Conservation (phyloP, 78 protist genomes). For the Dictyostelium purpureum region DNA sequence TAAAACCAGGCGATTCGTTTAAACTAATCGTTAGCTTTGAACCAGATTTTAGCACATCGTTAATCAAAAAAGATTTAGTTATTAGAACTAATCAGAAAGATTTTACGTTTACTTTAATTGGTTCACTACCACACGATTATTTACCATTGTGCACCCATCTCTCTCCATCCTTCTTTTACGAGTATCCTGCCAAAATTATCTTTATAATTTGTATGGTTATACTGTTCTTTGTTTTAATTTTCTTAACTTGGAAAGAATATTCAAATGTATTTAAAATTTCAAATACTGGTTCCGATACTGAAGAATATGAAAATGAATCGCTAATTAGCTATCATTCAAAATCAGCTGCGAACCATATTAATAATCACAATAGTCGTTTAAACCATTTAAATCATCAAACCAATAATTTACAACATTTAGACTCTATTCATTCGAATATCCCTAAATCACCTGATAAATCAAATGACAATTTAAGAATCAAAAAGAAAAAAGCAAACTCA, state of each 20-base stretch:
- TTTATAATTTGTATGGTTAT: constrained; percentile 61
- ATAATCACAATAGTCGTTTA: neutral
- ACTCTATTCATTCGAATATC: neutral
- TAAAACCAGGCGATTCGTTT: constrained; percentile 25
- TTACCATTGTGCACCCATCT: constrained; percentile 63
- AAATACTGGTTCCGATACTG: neutral
- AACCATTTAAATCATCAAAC: neutral
- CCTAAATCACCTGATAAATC: constrained; percentile 15
- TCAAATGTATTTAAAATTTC: constrained; percentile 15
- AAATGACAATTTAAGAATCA: neutral
- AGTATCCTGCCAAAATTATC: constrained; percentile 63
- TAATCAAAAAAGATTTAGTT: constrained; percentile 22
- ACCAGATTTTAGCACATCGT: constrained; percentile 63
- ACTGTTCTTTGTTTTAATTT: constrained; percentile 41
- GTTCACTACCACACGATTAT: constrained; percentile 58
- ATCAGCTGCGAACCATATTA: neutral
- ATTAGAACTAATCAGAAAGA: constrained; percentile 42
- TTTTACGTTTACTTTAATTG: constrained; percentile 28
- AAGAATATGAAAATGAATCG: neutral
- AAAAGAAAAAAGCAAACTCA: neutral
- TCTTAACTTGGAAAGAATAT: constrained; percentile 39
- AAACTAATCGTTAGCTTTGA: neutral
- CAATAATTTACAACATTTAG: neutral
- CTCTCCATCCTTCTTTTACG: constrained; percentile 54
- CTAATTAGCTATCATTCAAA: neutral